Evolutionary conservation across 2,329 filamentous ascomycete genomes (phyloP), one percentile per base, ranked within the genome.

Genomic region (Penicillium oxalicum): DNA sequence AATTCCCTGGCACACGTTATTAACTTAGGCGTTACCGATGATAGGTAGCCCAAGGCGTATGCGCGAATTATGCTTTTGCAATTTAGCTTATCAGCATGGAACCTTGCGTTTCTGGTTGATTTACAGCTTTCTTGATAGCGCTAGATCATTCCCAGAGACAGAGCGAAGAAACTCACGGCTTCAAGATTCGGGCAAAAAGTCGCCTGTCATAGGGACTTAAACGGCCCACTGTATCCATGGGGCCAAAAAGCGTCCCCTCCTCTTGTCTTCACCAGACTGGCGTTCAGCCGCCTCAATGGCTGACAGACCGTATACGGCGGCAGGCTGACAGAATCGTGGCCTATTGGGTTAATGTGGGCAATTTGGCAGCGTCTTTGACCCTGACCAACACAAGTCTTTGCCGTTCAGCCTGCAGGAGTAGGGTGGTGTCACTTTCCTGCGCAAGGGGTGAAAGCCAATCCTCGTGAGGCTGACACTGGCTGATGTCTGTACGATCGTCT

Each of bases 1-100:
- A 74, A 45, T 27, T 60, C 57, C 45, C 69, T 60, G 40, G 72
- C 50, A 50, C 68, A 67, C 42, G 62, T 61, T 46, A 77, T 52
- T 9, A 78, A 48, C 53, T 68, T 72, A 6, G 77, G 76, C 24
- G 68, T 69, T 9, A 74, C 70, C 38, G 67, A 69, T 29, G 74
- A 76, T 33, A 76, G 52, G 63, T 77, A 76, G 26, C 73, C 74
- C 45, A 78, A 56, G 4, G 64, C 70, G 57, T 76, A 77, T 26
- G 75, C 75, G 45, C 70, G 71, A 34, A 76, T 58, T 38, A 73
- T 58, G 25, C 69, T 71, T 49, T 28, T 51, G 47, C 38, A 4
- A 24, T 29, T 25, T 48, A 46, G 42, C 3, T n/a, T 29, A 53
- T 54, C 34, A 54, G 48, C 41, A 29, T 36, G n/a, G 40, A 49